phyloP scores from a whole-genome alignment of 305 asterid genomes.

The Solanum hybrid region DNA sequence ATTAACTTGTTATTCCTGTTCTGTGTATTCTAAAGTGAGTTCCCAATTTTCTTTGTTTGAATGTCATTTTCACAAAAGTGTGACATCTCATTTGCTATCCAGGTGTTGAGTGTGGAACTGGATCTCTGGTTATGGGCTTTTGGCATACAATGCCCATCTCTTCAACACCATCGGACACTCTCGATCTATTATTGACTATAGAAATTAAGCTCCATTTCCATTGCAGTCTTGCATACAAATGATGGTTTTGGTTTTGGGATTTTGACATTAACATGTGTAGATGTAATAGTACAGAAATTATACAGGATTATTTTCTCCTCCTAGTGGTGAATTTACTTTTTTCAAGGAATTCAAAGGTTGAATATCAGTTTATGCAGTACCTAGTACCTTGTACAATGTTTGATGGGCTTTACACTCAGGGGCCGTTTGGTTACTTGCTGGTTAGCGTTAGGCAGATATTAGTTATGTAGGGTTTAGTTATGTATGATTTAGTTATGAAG shows the following conservation, averaged over 20 bases:
- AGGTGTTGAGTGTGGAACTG: constrained; percentile 88
- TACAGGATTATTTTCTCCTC: not conserved
- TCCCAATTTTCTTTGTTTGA: not conserved
- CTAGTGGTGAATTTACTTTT: not conserved
- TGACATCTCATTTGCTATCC: constrained; percentile 18
- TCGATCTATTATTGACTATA: constrained; percentile 62
- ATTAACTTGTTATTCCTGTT: not conserved
- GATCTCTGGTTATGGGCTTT: constrained; percentile 95
- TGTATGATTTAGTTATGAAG: too few species aligned
- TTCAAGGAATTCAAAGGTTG: not conserved
- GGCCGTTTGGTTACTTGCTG: too few species aligned
- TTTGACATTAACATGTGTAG: not conserved
- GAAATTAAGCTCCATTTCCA: not conserved
- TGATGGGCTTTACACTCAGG: too few species aligned
- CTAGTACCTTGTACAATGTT: too few species aligned
- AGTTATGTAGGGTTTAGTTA: too few species aligned
- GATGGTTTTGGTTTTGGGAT: not conserved
- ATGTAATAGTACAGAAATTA: not conserved
- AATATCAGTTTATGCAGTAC: not conserved
- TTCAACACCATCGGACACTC: constrained; percentile 79
- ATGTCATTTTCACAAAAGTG: constrained; percentile 1
- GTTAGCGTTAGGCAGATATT: too few species aligned
- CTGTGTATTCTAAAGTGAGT: not conserved
- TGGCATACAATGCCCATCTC: constrained; percentile 54
- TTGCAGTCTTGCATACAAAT: not conserved